Conservation (phyloP, 1,284 basidiomycete species). For the Fistulinella staudtii region DNA sequence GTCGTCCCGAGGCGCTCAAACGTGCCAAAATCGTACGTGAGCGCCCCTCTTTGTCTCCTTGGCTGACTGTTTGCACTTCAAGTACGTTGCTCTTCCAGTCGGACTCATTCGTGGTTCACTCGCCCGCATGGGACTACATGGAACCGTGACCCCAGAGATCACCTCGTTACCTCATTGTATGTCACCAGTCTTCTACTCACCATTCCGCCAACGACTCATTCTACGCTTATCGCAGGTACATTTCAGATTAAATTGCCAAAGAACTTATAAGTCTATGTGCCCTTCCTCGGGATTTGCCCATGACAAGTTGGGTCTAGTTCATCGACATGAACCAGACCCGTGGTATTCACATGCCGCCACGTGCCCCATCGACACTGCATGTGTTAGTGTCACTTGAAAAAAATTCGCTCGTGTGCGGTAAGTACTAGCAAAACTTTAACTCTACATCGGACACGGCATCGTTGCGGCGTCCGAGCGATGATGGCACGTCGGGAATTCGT, state of each 20-base stretch:
- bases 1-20: constrained; percentile 69
- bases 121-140: constrained; percentile 69
- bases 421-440: too few species aligned
- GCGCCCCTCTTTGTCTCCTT: not conserved
- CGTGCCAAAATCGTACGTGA: constrained; percentile 64
- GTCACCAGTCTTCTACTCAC: constrained; percentile 25
- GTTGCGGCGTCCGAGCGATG: too few species aligned
- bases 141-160: constrained; percentile 73
- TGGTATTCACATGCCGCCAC: too few species aligned
- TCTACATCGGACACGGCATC: too few species aligned
- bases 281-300: not conserved
- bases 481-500: too few species aligned
- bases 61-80: not conserved
- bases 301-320: too few species aligned
- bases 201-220: constrained; percentile 3
- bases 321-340: too few species aligned
- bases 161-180: constrained; percentile 81
- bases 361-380: too few species aligned
- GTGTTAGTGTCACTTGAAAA: too few species aligned
- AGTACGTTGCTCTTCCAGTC: constrained; percentile 78
- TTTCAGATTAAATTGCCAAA: constrained; percentile 79
- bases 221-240: constrained; percentile 52
- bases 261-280: constrained; percentile 28
- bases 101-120: constrained; percentile 85
- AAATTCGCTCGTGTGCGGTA: too few species aligned